These are phyloP conservation scores for Raffaelea deltoideospora DNA, from an alignment of 2,329 filamentous ascomycete species.

Conservation along the genomic window DNA sequence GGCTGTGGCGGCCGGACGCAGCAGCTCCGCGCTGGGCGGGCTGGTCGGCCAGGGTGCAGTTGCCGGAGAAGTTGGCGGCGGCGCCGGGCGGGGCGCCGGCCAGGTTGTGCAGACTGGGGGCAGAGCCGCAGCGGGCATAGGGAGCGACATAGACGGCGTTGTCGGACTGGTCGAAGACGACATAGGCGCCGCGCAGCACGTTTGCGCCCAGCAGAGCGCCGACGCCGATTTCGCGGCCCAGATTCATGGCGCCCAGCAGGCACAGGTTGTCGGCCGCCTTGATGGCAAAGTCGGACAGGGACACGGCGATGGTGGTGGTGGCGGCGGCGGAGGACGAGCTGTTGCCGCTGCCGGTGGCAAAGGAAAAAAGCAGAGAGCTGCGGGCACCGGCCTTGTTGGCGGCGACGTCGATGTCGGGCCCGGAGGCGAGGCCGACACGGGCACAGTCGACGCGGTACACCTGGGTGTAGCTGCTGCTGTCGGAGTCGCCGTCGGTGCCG, in stretches of 20 bases:
- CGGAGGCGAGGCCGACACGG: background rate
- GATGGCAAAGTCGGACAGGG: conserved; percentile 34
- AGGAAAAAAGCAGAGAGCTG: conserved; percentile 33
- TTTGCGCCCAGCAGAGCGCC: conserved; percentile 17
- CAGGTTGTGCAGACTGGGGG: conserved; percentile 1
- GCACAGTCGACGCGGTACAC: conserved; percentile 27
- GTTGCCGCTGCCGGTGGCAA: conserved; percentile 19
- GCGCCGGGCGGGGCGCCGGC: conserved; percentile 2
- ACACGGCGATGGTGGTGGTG: conserved; percentile 15
- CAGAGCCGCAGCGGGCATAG: conserved; percentile 15
- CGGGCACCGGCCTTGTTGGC: conserved; percentile 14
- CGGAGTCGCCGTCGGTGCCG: conserved; percentile 14
- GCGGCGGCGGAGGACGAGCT: background rate
- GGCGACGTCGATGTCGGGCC: background rate
- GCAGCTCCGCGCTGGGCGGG: background rate
- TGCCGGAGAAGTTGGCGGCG: conserved; percentile 6
- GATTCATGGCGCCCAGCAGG: conserved; percentile 21
- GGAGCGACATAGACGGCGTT: conserved; percentile 16
- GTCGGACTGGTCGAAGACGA: conserved; percentile 18
- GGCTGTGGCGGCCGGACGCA: no score
- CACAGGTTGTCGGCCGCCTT: conserved; percentile 22
- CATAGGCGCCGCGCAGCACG: conserved; percentile 17
- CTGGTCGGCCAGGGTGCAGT: conserved; percentile 5
- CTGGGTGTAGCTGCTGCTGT: conserved; percentile 5
- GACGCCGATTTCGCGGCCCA: conserved; percentile 9